phyloP scores from a whole-genome alignment of 1,284 basidiomycete species.

The Cutaneotrichosporon daszewskae region DNA sequence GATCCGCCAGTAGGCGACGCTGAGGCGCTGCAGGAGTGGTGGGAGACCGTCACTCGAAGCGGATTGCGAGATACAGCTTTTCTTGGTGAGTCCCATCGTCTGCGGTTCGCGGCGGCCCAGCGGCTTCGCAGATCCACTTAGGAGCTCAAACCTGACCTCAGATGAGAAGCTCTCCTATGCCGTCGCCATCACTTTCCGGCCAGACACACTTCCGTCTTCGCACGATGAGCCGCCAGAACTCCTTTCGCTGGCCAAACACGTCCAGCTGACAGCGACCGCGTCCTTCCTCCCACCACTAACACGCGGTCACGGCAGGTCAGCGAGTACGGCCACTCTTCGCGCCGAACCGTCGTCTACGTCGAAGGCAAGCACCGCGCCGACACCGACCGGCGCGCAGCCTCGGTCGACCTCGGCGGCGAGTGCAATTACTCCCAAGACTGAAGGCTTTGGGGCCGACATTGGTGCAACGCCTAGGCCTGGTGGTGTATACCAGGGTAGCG shows the following conservation, averaged over 20 bases:
- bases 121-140: too few species aligned
- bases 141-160: constrained; percentile 24
- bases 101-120: too few species aligned
- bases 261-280: constrained; percentile 69
- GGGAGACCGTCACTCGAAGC: constrained; percentile 49
- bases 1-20: constrained; percentile 10
- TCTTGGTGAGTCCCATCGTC: constrained; percentile 56
- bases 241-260: constrained; percentile 2
- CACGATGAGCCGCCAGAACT: constrained; percentile 1
- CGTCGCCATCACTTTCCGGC: constrained; percentile 55
- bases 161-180: constrained; percentile 70
- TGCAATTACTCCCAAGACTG: neutral
- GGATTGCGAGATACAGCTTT: constrained; percentile 51
- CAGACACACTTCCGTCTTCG: neutral
- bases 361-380: constrained; percentile 2
- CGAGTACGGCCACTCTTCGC: too few species aligned
- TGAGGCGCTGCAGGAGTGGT: constrained; percentile 54
- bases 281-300: constrained; percentile 69
- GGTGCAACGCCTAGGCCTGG: neutral
- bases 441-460: neutral
- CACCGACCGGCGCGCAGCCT: neutral
- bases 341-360: neutral
- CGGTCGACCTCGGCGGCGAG: neutral
- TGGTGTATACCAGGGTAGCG: too few species aligned
- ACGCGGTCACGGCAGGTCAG: too few species aligned